These are phyloP conservation scores for Alternaria metachromatica DNA, from an alignment of 2,329 filamentous ascomycete species.

Conservation along the genomic window DNA sequence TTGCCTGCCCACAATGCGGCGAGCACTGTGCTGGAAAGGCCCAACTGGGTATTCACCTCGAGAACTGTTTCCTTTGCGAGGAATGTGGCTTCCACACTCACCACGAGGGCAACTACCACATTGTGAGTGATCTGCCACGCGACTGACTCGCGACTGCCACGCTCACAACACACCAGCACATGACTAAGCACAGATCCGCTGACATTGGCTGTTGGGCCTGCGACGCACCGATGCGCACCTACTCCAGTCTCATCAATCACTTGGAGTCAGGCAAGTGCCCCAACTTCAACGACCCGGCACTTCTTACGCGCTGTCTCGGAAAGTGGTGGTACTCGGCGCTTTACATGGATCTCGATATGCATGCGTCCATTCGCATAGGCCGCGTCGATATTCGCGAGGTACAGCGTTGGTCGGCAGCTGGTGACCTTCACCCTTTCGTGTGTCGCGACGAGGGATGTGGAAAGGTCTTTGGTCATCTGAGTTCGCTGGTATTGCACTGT, in stretches of 20 bases:
- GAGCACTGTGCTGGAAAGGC: conserved; percentile 25
- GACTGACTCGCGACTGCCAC: neutral
- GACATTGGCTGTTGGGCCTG: conserved; percentile 38
- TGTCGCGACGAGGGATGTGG: conserved; percentile 35
- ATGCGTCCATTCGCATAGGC: conserved; percentile 38
- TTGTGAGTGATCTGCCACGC: conserved; percentile 22
- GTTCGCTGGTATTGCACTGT: conserved; percentile 36
- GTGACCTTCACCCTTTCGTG: conserved; percentile 36
- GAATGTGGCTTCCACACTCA: conserved; percentile 30
- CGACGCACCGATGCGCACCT: conserved; percentile 27
- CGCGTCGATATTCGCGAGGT: conserved; percentile 30
- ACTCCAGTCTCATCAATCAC: conserved; percentile 39
- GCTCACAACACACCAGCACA: conserved; percentile 29
- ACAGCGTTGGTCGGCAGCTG: conserved; percentile 30
- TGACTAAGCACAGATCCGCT: conserved; percentile 33
- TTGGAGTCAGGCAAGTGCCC: conserved; percentile 69
- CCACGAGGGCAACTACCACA: conserved; percentile 28
- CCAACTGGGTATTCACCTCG: conserved; percentile 27
- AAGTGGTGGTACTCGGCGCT: conserved; percentile 44
- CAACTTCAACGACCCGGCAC: conserved; percentile 65
- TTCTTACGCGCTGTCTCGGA: conserved; percentile 32
- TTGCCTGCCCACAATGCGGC: conserved; percentile 29
- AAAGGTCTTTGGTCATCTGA: conserved; percentile 36
- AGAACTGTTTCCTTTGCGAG: conserved; percentile 31
- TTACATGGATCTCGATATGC: conserved; percentile 46